These are phyloP conservation scores for Didymella pinodella DNA, from an alignment of 2,329 filamentous ascomycete genomes.

Conservation along the genomic window DNA sequence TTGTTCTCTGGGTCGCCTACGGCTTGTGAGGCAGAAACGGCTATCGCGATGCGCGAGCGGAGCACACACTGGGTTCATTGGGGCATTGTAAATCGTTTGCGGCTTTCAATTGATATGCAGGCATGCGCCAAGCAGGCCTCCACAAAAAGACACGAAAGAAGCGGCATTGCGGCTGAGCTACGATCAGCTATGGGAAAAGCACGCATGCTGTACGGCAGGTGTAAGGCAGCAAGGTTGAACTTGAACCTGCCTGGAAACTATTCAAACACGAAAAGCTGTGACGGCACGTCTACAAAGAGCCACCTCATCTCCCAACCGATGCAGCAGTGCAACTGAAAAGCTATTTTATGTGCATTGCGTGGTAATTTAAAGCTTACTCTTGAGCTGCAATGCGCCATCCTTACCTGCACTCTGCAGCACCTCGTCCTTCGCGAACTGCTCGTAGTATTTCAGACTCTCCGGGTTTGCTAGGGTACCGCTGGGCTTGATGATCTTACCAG, in stretches of 20 bases:
- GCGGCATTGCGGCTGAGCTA: background rate
- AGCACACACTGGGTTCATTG: background rate
- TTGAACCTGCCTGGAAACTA: background rate
- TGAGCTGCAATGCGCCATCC: slow-evolving; percentile 23
- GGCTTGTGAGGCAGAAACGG: background rate
- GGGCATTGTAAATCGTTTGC: background rate
- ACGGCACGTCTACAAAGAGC: background rate
- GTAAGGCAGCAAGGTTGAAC: background rate
- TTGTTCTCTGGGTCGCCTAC: background rate
- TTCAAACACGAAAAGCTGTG: background rate
- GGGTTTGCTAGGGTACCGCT: slow-evolving; percentile 82
- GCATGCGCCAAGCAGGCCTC: background rate
- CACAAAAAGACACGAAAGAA: background rate
- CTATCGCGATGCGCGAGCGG: background rate
- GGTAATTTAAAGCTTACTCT: slow-evolving; percentile 37
- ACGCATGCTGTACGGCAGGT: background rate
- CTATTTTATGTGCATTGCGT: background rate
- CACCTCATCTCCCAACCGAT: background rate
- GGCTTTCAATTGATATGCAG: background rate
- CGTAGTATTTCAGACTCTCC: slow-evolving; percentile 77
- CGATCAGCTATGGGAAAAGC: background rate
- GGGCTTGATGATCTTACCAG: slow-evolving; percentile 74
- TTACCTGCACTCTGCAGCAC: slow-evolving; percentile 48
- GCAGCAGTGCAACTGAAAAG: background rate
- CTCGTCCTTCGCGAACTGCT: slow-evolving; percentile 77